Evolutionary conservation across 768 basidiomycete genomes (phyloP).

Genomic region (Cystofilobasidium capitatum): DNA sequence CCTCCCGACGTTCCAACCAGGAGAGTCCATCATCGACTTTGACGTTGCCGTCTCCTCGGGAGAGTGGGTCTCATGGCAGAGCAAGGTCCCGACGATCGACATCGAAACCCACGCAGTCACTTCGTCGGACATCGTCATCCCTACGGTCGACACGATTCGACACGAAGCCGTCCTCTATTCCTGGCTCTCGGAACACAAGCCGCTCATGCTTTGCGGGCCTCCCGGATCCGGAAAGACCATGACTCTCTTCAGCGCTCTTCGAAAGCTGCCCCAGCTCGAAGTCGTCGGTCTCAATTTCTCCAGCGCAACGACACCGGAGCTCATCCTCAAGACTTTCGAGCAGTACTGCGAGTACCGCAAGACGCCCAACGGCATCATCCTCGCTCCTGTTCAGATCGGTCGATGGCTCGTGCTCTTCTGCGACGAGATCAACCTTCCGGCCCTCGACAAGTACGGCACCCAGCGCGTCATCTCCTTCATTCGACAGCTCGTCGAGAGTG

Average conservation of each 20-base stretch:
- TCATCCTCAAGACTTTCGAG: conserved; percentile 98
- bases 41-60: conserved; percentile 79
- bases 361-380: conserved; percentile 93
- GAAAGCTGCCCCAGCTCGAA: conserved; percentile 97
- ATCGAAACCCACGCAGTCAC: conserved; percentile 95
- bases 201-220: conserved; percentile 93
- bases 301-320: conserved; percentile 92
- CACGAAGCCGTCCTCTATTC: conserved; percentile 98
- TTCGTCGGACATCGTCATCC: conserved; percentile 91
- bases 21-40: conserved; percentile 83
- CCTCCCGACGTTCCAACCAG: conserved; percentile 62
- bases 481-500: conserved; percentile 86
- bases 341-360: conserved; percentile 99
- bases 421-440: conserved; percentile 97
- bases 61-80: conserved; percentile 87
- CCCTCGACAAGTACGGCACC: conserved; percentile 94
- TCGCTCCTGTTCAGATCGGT: conserved; percentile 87
- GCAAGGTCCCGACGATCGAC: conserved; percentile 84
- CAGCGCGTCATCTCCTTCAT: conserved; percentile 98
- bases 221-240: conserved; percentile 99
- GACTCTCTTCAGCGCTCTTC: conserved; percentile 94
- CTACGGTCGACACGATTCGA: conserved; percentile 94
- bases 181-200: conserved; percentile 97
- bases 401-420: conserved; percentile 99
- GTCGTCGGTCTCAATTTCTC: conserved; percentile 99